These are phyloP conservation scores for Neofusicoccum cordaticola DNA, from an alignment of 2,329 filamentous ascomycete genomes.

Conservation along the genomic window DNA sequence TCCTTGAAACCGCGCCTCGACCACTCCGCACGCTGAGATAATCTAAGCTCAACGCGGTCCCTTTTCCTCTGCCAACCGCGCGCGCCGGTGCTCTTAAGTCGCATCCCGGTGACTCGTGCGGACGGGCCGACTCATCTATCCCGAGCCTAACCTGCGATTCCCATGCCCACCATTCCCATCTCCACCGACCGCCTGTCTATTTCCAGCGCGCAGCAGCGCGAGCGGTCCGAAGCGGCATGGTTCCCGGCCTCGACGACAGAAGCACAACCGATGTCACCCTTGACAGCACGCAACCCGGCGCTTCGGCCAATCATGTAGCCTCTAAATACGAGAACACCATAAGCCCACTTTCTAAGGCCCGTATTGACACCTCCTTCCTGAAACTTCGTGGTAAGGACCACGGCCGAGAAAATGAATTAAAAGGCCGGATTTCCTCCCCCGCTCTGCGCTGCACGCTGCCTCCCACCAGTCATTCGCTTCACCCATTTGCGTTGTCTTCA, in stretches of 20 bases:
- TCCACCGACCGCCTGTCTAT: too few relatives aligned
- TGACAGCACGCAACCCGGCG: not conserved
- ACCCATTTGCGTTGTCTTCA: too few relatives aligned
- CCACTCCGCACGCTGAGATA: too few relatives aligned
- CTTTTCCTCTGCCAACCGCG: too few relatives aligned
- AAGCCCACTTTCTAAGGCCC: not conserved
- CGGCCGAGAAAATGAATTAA: not conserved
- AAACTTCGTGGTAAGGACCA: not conserved
- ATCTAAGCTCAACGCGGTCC: too few relatives aligned
- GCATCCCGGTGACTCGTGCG: too few relatives aligned
- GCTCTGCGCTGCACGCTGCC: not conserved
- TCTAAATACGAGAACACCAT: slow-evolving; percentile 1
- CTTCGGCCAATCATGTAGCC: not conserved
- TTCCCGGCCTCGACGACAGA: not conserved
- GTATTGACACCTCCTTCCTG: slow-evolving; percentile 2
- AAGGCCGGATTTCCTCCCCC: not conserved
- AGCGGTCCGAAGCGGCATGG: not conserved
- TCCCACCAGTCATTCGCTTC: not conserved
- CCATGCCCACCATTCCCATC: too few relatives aligned
- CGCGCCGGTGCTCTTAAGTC: too few relatives aligned
- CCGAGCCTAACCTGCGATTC: too few relatives aligned
- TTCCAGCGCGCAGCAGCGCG: not conserved
- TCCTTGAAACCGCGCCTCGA: too few relatives aligned
- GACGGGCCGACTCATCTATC: too few relatives aligned
- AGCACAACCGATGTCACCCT: not conserved